Evolutionary conservation across 2,329 filamentous ascomycete genomes (phyloP).

Genomic region (Pestalotiopsis sp.): DNA sequence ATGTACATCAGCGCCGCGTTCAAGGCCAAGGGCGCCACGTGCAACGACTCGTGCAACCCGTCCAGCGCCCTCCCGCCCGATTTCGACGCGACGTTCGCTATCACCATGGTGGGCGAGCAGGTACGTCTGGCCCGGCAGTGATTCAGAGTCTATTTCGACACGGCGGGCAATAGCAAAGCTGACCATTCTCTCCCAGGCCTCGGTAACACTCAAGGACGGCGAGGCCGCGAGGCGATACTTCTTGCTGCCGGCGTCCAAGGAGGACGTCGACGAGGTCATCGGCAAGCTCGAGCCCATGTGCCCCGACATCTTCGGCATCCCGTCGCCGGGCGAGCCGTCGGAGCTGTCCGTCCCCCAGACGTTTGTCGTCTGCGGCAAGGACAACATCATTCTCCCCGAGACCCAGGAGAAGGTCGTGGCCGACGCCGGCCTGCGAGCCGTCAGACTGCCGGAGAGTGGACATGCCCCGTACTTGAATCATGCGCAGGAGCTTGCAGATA

Average conservation of each 20-base stretch:
- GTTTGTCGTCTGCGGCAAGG: slow-evolving; percentile 6
- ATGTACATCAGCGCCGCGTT: slow-evolving; percentile 7
- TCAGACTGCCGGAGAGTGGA: slow-evolving; percentile 4
- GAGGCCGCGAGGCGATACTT: not conserved
- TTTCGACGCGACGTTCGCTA: not conserved
- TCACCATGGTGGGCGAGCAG: not conserved
- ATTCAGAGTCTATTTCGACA: too few relatives aligned
- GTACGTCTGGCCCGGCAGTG: not conserved
- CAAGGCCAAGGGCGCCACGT: not conserved
- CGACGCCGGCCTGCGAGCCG: not conserved
- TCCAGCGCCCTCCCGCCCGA: not conserved
- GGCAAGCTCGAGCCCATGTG: slow-evolving; percentile 4
- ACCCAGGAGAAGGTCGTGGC: slow-evolving; percentile 7
- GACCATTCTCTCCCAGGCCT: not conserved
- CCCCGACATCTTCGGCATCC: not conserved
- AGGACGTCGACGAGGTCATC: not conserved
- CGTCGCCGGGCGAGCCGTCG: not conserved
- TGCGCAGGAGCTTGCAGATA: not conserved
- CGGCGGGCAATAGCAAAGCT: not conserved
- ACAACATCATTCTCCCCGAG: not conserved
- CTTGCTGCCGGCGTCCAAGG: not conserved
- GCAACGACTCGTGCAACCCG: not conserved
- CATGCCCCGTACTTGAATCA: slow-evolving; percentile 9
- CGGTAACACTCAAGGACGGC: not conserved
- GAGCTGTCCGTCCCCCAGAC: slow-evolving; percentile 5